Base-by-base conservation (phyloP, 768 basidiomycete species). In the Phaffia australis region DNA sequence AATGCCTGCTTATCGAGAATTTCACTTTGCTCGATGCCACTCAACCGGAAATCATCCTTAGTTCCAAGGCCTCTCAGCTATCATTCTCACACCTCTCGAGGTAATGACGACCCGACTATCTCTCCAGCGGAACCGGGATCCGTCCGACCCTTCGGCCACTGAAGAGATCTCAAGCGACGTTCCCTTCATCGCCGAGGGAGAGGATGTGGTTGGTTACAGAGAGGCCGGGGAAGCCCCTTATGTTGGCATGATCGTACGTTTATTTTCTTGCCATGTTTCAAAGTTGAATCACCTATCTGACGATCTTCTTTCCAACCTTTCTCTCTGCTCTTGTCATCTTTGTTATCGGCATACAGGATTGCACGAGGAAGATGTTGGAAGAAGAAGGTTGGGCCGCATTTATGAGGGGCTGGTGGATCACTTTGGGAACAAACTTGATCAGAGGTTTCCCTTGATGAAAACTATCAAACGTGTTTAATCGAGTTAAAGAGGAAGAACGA, bases 361-460 rank as follows among this genome's bases (percentile, higher is more conserved):
- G 88, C 67, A 84, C 80, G 15, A 87, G 86, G 76, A 81, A 83
- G 70, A 88, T 90, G 46, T 73, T 86, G 16, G 81, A 85, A 46
- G 89, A 92, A 75, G 89, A 92, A 74, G 89, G 89, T 0, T 81
- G 81, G 77, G 74, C 75, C 70, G 81, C 87, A 0, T 74, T 92
- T 63, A 89, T 87, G 73, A 84, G 88, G 46, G 89, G 85, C 5
- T 90, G 88, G 88, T 90, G 88, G 89, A 73, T 89, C 5, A 78
- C 75, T 8, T 46, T 74, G 35, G 47, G 49, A 32, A 19, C 25
- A 29, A 62, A 52, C 6, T 6, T 30, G 49, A 29, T 57, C 56
- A 57, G 32, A 19, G 56, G 56, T 8, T 29, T 57, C 32, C 56
- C 56, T 32, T 57, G 59, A 48, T 1, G 30, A 23, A 60, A 1